Evolutionary conservation across 495 filamentous ascomycete genomes (phyloP), one percentile per base, ranked within the genome.

Genomic region (Rusavskia elegans): DNA sequence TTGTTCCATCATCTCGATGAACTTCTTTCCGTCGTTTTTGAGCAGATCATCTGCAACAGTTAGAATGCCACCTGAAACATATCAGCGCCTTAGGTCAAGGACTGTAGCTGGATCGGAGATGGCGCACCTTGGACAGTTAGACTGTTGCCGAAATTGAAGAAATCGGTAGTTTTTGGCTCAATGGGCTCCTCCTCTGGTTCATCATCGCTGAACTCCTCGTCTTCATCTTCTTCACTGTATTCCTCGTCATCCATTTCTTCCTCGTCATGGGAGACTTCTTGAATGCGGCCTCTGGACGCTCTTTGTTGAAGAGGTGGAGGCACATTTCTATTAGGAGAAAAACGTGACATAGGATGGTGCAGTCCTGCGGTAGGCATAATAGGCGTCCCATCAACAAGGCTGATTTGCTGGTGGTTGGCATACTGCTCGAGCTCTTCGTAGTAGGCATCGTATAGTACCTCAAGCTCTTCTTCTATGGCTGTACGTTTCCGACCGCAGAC

Each of bases 1-100:
- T 65, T 96, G 89, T 64, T 99, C 92, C 93, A 99, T 99, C 92
- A 99, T 97, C 66, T 99, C 92, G 67, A 99, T 99, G 72, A 99
- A 99, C 63, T 95, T 94, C 66, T 94, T 95, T 63, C 92, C 92
- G 64, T 99, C 92, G 65, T 99, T 99, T 67, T 97, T 95, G 32
- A 99, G 76, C 48, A 99, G 74, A 68, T 99, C 92, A 70, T 99
- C 92, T 62, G 92, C 92, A 58, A 99, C 93, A 51, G 92, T 99
- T 61, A 99, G 81, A 62, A 97, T 96, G 56, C 93, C 93, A 70
- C 92, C 89, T 96, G 71, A 53, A 61, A 55, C 55, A 68, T 68
- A 69, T 63, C 64, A 70, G 67, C 68, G 67, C 64, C 30, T 53
- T 62, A 61, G 53, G 19, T 38, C 20, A 62, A 46, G 59, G 61